Conservation (phyloP, 1,284 basidiomycete genomes). For the Earliella scabrosa region DNA sequence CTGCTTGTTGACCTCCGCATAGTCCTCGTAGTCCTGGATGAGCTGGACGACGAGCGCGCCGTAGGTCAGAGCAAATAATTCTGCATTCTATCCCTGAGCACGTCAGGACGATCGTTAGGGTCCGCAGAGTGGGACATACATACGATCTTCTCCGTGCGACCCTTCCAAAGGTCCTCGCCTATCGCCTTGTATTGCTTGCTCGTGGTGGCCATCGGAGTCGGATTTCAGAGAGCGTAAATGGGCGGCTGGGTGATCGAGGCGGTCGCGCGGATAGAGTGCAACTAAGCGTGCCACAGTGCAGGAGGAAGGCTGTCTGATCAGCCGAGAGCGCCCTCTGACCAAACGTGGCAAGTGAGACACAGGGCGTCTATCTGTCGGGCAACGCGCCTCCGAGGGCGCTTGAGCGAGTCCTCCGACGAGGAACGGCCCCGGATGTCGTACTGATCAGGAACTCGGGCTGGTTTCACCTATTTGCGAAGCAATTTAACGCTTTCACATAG, state of each 20-base stretch:
- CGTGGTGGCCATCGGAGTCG: slow-evolving; percentile 59
- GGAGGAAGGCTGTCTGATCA: too few relatives aligned
- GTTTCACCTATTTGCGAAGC: too few relatives aligned
- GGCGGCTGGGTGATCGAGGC: background rate
- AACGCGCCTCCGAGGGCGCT: background rate
- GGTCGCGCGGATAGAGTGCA: background rate
- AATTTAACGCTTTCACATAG: background rate
- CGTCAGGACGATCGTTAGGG: slow-evolving; percentile 26
- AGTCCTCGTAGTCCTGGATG: slow-evolving; percentile 99
- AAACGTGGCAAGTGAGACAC: background rate
- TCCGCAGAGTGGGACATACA: slow-evolving; percentile 33
- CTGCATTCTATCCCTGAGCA: slow-evolving; percentile 76
- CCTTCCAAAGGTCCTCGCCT: slow-evolving; percentile 92
- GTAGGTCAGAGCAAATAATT: slow-evolving; percentile 97
- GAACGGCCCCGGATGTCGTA: background rate
- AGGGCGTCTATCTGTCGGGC: slow-evolving; percentile 9
- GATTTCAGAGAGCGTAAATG: background rate
- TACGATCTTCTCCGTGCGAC: slow-evolving; percentile 89
- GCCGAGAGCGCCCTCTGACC: background rate
- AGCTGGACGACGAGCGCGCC: slow-evolving; percentile 98
- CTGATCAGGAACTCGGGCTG: background rate
- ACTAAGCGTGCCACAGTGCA: too few relatives aligned
- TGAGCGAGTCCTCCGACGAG: background rate
- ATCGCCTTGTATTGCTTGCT: slow-evolving; percentile 84
- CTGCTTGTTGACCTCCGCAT: slow-evolving; percentile 86